These are phyloP conservation scores for Diaporthe velutina DNA, from an alignment of 2,329 filamentous ascomycete species.

Conservation along the genomic window DNA sequence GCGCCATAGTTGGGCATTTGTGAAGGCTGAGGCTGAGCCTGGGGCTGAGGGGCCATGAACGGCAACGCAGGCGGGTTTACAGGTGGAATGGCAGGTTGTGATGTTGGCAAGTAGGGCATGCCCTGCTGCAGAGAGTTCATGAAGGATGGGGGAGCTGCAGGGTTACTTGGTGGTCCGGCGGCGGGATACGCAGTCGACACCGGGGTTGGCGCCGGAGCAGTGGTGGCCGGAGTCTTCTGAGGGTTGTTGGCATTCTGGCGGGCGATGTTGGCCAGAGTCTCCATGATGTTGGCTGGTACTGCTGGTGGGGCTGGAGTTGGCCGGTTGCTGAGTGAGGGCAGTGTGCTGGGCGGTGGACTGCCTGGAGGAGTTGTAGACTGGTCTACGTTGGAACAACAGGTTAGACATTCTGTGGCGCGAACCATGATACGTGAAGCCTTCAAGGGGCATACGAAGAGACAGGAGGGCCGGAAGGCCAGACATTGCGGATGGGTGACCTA, in stretches of 20 bases:
- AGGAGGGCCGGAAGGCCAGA: conserved; percentile 16
- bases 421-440: neutral
- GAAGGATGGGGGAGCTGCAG: conserved; percentile 43
- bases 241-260: conserved; percentile 74
- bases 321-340: conserved; percentile 54
- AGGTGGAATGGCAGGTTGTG: conserved; percentile 64
- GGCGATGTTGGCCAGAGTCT: conserved; percentile 84
- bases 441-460: conserved; percentile 19
- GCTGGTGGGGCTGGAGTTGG: conserved; percentile 55
- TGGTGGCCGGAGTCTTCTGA: conserved; percentile 52
- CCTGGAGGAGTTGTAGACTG: conserved; percentile 79
- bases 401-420: conserved; percentile 52
- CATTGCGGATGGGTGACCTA: conserved; percentile 36
- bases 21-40: conserved; percentile 46
- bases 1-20: conserved; percentile 46
- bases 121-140: conserved; percentile 42
- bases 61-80: conserved; percentile 66
- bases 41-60: conserved; percentile 50
- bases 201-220: conserved; percentile 48
- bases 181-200: conserved; percentile 47
- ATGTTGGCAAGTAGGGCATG: conserved; percentile 49
- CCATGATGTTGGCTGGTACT: conserved; percentile 73
- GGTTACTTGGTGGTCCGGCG: conserved; percentile 45
- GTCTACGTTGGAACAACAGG: conserved; percentile 60
- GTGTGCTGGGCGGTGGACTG: conserved; percentile 64